Evolutionary conservation across 163 green algal genomes (phyloP), one percentile per base, ranked within the genome.

Genomic region (Prototheca cutis): DNA sequence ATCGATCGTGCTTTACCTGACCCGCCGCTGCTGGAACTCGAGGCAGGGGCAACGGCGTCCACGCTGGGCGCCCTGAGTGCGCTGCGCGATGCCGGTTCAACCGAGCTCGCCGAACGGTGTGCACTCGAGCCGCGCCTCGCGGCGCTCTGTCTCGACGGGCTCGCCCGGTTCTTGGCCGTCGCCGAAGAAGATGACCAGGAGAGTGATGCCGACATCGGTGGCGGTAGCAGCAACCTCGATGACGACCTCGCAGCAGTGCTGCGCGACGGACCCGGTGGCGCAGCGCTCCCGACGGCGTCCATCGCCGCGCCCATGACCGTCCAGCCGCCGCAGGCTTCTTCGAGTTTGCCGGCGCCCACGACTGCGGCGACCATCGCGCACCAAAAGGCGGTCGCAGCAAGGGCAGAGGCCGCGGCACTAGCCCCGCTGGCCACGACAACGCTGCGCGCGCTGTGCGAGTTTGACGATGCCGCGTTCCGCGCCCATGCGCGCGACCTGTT

Each of bases 11-110:
- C 27, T 47, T 61, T 93, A 21, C 31, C 65, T 7, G 91, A 98
- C 75, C 91, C 91, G 4, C 91, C 91, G 4, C 78, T 98, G 66
- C 78, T 97, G 67, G 63, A 80, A 10, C 73, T 97, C 36, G 91
- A 98, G 78, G 80, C 73, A 8, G 90, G 96, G 74, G 80, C 85
- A 27, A 66, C 74, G 8, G 79, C 91, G 53, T 82, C 87, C 15
- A 91, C 93, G 65, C 69, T 97, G 29, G 84, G 77, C 28, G 73
- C 94, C 54, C 77, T 96, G 65, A 67, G 88, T 51, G 80, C 89
- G 57, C 49, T 95, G 36, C 62, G 67, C 51, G 72, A 55, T 7
- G 56, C 33, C n/a, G 65, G 32, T 4, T 32, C 57, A 40, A 42
- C 63, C 13, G 56, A 63, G 8, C 31, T 64, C n/a, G 32, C 51